A percentile compares a stretch with the other conserved stretches of the same genome.
These are phyloP conservation scores for Entophlyctis luteolus DNA, from an alignment of 192 early-diverging fungal genomes.

Conservation along the genomic window DNA sequence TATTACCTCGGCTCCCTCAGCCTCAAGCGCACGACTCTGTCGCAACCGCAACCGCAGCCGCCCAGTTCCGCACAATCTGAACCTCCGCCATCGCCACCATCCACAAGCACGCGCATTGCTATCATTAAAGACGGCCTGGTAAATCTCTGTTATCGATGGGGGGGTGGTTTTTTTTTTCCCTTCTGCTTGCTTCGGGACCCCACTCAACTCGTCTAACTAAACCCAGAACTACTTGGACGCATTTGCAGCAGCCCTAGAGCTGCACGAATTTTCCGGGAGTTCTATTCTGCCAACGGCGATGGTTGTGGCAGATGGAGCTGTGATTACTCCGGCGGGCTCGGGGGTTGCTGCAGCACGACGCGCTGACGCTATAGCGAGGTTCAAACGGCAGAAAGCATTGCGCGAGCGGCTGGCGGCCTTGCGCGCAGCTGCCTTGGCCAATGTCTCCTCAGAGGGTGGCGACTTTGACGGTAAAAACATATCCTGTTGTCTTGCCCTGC, in stretches of 20 bases:
- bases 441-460: no score
- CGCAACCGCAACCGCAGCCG: background rate
- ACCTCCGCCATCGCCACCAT: background rate
- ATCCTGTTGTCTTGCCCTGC: no score
- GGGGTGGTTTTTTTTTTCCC: no score
- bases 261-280: no score
- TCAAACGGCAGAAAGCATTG: constrained; percentile 72
- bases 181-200: no score
- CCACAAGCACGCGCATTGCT: background rate
- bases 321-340: constrained; percentile 23
- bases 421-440: constrained; percentile 16
- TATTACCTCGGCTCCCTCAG: constrained; percentile 12
- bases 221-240: constrained; percentile 14
- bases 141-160: no score
- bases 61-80: background rate
- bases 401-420: constrained; percentile 51
- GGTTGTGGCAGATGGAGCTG: constrained; percentile 30
- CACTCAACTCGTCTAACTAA: background rate
- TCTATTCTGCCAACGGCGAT: no score
- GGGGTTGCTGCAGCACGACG: constrained; percentile 55
- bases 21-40: background rate
- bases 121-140: background rate
- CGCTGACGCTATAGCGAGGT: constrained; percentile 69
- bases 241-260: constrained; percentile 30
- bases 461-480: no score